A percentile compares a stretch with the other conserved stretches of the same genome.
Evolutionary conservation across 2,329 filamentous ascomycete genomes (phyloP).

Genomic region (Claviceps sp.): DNA sequence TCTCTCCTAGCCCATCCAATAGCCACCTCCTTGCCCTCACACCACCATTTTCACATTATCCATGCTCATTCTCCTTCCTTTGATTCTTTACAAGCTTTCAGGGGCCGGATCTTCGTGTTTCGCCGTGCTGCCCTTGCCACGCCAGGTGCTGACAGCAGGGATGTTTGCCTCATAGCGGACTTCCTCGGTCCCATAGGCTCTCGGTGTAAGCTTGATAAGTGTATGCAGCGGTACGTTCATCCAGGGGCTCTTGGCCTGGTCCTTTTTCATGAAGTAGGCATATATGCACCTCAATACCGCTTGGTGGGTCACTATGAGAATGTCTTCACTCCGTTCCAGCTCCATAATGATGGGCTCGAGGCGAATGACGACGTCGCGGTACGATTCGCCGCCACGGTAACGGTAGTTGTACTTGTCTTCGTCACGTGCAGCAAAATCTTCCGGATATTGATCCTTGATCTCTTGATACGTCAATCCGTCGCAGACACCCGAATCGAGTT

Average conservation of each 20-base stretch:
- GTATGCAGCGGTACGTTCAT: slow-evolving; percentile 97
- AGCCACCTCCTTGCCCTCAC: too few species aligned
- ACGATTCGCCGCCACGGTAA: slow-evolving; percentile 88
- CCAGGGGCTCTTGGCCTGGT: slow-evolving; percentile 87
- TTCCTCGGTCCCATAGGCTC: slow-evolving; percentile 87
- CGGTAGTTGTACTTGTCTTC: slow-evolving; percentile 99
- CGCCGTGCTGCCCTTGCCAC: slow-evolving; percentile 83
- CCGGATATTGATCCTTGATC: slow-evolving; percentile 80
- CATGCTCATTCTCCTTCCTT: too few species aligned
- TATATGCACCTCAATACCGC: slow-evolving; percentile 95
- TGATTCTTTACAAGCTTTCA: slow-evolving; percentile 17
- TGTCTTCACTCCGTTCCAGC: slow-evolving; percentile 87
- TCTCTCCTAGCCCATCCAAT: too few species aligned
- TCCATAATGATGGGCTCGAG: slow-evolving; percentile 99
- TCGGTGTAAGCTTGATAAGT: slow-evolving; percentile 88
- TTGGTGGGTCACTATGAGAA: slow-evolving; percentile 95
- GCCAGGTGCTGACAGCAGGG: slow-evolving; percentile 89
- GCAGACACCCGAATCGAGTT: slow-evolving; percentile 91
- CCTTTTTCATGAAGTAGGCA: slow-evolving; percentile 96
- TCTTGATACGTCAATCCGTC: slow-evolving; percentile 94
- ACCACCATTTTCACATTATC: too few species aligned
- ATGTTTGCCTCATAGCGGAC: slow-evolving; percentile 82
- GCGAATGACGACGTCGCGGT: slow-evolving; percentile 93
- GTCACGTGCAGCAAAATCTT: slow-evolving; percentile 90
- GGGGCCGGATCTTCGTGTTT: slow-evolving; percentile 60